Evolutionary conservation across 805 yeast genomes (phyloP).

Genomic region (Ogataea naganishii): DNA sequence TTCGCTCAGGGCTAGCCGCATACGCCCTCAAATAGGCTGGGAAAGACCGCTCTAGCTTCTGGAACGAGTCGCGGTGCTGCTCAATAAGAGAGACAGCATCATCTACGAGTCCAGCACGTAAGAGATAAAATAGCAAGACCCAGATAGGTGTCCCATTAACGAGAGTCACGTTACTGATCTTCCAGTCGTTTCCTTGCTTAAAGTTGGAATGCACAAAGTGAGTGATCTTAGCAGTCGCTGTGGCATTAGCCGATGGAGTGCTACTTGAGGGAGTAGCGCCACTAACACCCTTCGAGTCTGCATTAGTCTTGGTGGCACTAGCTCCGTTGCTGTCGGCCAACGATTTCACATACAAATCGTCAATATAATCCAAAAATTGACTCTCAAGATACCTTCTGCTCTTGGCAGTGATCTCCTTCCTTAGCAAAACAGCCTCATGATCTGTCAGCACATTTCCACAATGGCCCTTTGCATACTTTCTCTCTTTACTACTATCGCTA

Average conservation of each 20-base stretch:
- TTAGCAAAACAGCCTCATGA: slow-evolving; percentile 26
- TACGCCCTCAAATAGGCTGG: slow-evolving; percentile 71
- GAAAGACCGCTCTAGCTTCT: slow-evolving; percentile 78
- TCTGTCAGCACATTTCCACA: slow-evolving; percentile 15
- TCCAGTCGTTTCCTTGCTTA: slow-evolving; percentile 31
- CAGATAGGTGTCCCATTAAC: slow-evolving; percentile 88
- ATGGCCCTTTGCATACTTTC: slow-evolving; percentile 24
- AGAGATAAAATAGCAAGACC: slow-evolving; percentile 79
- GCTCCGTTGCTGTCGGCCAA: slow-evolving; percentile 30
- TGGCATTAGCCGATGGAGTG: slow-evolving; percentile 33
- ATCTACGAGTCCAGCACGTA: slow-evolving; percentile 73
- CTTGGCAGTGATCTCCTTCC: slow-evolving; percentile 40
- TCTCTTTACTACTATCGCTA: slow-evolving; percentile 14
- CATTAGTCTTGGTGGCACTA: slow-evolving; percentile 21
- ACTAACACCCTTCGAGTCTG: too few species aligned
- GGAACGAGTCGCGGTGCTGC: slow-evolving; percentile 61
- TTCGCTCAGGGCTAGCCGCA: slow-evolving; percentile 42
- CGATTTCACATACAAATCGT: slow-evolving; percentile 48
- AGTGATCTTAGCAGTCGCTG: slow-evolving; percentile 58
- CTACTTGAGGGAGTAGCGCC: slow-evolving; percentile 1
- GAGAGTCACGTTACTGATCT: slow-evolving; percentile 43
- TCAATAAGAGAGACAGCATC: slow-evolving; percentile 71
- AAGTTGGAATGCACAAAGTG: slow-evolving; percentile 39
- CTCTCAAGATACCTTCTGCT: slow-evolving; percentile 57
- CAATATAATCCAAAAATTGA: slow-evolving; percentile 72